A percentile compares a stretch with the other conserved stretches of the same genome.
phyloP scores from a whole-genome alignment of 1,139 yeast species.

The Yamadazyma sp. region DNA sequence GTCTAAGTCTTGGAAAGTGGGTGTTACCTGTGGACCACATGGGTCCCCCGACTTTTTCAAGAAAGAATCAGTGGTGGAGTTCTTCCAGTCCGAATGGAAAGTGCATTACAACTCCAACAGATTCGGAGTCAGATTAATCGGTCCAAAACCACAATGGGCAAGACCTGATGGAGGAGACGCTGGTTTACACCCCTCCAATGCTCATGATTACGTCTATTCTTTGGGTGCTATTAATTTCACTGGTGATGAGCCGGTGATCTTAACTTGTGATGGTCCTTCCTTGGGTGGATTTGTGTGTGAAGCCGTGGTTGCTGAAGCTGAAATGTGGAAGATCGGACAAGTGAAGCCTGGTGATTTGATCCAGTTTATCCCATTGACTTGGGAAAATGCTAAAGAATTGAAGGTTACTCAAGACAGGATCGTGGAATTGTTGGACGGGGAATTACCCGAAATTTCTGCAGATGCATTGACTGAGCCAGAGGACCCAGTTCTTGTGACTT shows the following conservation, averaged over 20 bases:
- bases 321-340: slow-evolving; percentile 98
- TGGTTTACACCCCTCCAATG: slow-evolving; percentile 95
- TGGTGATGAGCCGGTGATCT: slow-evolving; percentile 96
- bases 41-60: slow-evolving; percentile 95
- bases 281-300: slow-evolving; percentile 97
- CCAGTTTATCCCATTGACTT: slow-evolving; percentile 74
- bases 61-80: slow-evolving; percentile 69
- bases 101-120: slow-evolving; percentile 96
- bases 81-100: slow-evolving; percentile 81
- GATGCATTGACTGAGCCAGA: slow-evolving; percentile 36
- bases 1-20: slow-evolving; percentile 75
- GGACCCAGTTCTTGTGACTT: slow-evolving; percentile 59
- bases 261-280: slow-evolving; percentile 96
- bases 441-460: slow-evolving; percentile 33
- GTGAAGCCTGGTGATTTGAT: slow-evolving; percentile 90
- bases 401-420: slow-evolving; percentile 58
- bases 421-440: slow-evolving; percentile 45
- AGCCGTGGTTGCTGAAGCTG: slow-evolving; percentile 93
- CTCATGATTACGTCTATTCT: slow-evolving; percentile 95
- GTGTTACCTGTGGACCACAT: slow-evolving; percentile 96
- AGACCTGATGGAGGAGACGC: slow-evolving; percentile 98
- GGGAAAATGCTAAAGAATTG: slow-evolving; percentile 64
- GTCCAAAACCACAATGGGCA: slow-evolving; percentile 97
- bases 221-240: slow-evolving; percentile 96
- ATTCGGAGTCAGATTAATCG: slow-evolving; percentile 91